Conservation (phyloP, 208 protist species). For the Crithidia fasciculata region DNA sequence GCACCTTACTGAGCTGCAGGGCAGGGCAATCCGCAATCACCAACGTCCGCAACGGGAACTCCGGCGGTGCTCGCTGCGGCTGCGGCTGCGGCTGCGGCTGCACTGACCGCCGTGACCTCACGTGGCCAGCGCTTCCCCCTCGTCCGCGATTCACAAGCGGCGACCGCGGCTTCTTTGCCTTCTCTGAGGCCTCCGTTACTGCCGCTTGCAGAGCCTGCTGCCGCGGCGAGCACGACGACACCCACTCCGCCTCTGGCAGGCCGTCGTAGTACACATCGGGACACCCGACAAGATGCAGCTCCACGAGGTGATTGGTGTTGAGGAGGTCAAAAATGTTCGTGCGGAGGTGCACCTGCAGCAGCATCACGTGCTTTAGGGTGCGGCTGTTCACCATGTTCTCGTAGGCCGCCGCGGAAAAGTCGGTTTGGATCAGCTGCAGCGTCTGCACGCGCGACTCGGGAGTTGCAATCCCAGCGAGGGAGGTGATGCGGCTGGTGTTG, state of each 20-base stretch:
- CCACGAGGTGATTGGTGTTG: slow-evolving; percentile 36
- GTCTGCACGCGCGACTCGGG: slow-evolving; percentile 9
- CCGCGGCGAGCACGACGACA: slow-evolving; percentile 23
- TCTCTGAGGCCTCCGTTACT: neutral
- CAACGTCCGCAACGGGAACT: slow-evolving; percentile 31
- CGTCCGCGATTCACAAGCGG: neutral
- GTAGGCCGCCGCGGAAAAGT: slow-evolving; percentile 33
- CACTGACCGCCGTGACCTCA: no score
- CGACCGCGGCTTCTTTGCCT: neutral
- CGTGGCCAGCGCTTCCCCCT: slow-evolving; percentile 2
- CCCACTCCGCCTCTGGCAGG: slow-evolving; percentile 16
- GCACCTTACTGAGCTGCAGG: slow-evolving; percentile 23
- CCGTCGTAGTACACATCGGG: slow-evolving; percentile 34
- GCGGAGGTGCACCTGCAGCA: slow-evolving; percentile 41
- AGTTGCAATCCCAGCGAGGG: slow-evolving; percentile 9
- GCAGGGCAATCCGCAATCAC: slow-evolving; percentile 36
- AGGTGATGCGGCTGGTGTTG: slow-evolving; percentile 25
- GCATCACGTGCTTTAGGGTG: slow-evolving; percentile 31
- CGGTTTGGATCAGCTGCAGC: slow-evolving; percentile 41
- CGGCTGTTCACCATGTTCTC: slow-evolving; percentile 28
- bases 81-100: neutral
- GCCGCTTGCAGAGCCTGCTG: neutral
- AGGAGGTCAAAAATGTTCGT: slow-evolving; percentile 45
- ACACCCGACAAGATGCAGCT: slow-evolving; percentile 45
- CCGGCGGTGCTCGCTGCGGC: slow-evolving; percentile 9